These are phyloP conservation scores for Ensete ventricosum DNA, from an alignment of 176 grass and related monocot species.

Conservation along the genomic window DNA sequence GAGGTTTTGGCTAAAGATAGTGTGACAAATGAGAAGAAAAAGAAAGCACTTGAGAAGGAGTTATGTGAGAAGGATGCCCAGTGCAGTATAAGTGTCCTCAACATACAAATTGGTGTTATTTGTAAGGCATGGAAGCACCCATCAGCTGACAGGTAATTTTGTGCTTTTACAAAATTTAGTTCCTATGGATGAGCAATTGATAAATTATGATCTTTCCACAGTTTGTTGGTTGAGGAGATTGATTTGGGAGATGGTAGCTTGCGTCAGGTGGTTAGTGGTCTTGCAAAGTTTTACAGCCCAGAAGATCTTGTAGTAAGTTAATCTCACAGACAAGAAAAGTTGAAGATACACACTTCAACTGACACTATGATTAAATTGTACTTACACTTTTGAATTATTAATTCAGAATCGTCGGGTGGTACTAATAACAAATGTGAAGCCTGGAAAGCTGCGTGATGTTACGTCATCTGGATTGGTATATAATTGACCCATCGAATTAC, in stretches of 20 bases:
- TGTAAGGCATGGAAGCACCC: constrained; percentile 88
- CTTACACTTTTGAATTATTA: constrained; percentile 7
- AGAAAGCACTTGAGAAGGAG: constrained; percentile 45
- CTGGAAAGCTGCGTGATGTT: constrained; percentile 84
- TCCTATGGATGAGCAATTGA: background rate
- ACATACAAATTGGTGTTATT: constrained; percentile 83
- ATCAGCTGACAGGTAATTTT: constrained; percentile 85
- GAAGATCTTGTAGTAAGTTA: constrained; percentile 67
- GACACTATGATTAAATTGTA: background rate
- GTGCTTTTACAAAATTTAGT: constrained; percentile 2
- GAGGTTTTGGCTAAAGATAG: constrained; percentile 26
- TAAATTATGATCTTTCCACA: constrained; percentile 15
- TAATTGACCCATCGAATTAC: no score
- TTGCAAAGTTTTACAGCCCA: constrained; percentile 81
- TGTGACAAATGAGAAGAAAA: constrained; percentile 55
- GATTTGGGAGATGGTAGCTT: constrained; percentile 85
- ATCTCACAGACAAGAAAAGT: background rate
- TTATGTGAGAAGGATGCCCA: constrained; percentile 71
- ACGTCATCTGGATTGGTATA: constrained; percentile 93
- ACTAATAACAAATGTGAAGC: constrained; percentile 97
- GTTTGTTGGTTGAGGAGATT: constrained; percentile 96
- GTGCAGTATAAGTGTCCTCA: constrained; percentile 65
- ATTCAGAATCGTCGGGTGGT: constrained; percentile 75
- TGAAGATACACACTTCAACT: no score
- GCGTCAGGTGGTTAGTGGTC: constrained; percentile 91